Evolutionary conservation across 495 filamentous ascomycete species (phyloP), one percentile per base, ranked within the genome.

Genomic region (Talaromyces wortmannii): DNA sequence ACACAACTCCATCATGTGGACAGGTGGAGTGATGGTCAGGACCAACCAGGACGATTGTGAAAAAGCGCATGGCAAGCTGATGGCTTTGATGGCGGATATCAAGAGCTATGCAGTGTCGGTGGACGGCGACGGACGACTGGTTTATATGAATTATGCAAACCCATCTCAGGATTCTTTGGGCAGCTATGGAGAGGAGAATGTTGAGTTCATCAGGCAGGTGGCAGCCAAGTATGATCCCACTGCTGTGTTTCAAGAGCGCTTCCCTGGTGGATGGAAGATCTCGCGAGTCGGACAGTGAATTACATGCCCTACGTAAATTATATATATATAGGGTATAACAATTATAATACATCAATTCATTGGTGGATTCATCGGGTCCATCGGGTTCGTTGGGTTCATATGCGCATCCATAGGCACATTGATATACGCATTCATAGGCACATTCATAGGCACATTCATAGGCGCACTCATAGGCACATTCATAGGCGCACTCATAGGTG

Each of bases 211-310:
- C 50, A 55, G 59, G 29, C 45, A 53, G 18, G 66, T 72, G 42
- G 71, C 67, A 2, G 59, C 61, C 55, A 73, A 76, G 62, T 83
- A 78, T 57, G 81, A 83, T 55, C 77, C 78, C 0, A 53, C 68
- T 1, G 70, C 63, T 1, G 64, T 81, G 1, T 83, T 83, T 54
- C 77, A 81, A 71, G 71, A 48, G 32, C 54, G 71, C 48, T 69
- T 76, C 15, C 70, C 70, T 29, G 70, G 70, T 48, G 70, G 69
- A 31, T 72, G 67, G 40, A 70, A 72, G 59, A 57, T 72, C 17
- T 53, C 50, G 5, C 32, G 32, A 18, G 50, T 53, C 23, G 23
- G 23, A 4, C 23, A 23, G 1, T 23, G 23, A 23, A 23, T 23
- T 23, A 4, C 23, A 23, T 23, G 23, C 23, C 23, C 1, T 23